These are phyloP conservation scores for Solanum hybrid DNA, from an alignment of 305 asterid genomes.

Conservation along the genomic window DNA sequence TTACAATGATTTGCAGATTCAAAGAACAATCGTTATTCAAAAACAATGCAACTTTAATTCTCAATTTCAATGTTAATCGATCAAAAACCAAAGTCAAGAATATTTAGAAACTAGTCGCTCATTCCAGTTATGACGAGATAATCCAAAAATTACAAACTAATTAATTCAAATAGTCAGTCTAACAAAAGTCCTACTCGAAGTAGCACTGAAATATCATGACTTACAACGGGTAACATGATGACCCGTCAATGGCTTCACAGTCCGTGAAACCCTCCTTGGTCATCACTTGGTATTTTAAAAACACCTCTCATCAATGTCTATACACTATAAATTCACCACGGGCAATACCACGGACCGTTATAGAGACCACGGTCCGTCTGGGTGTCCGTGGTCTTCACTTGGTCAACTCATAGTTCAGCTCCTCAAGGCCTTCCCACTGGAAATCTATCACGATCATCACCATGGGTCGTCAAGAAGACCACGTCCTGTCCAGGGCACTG, in stretches of 20 bases:
- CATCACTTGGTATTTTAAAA: background rate
- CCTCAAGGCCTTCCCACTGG: background rate
- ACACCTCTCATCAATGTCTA: background rate
- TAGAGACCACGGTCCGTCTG: background rate
- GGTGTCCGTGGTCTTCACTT: background rate
- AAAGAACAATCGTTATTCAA: background rate
- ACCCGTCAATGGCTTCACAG: background rate
- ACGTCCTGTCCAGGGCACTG: background rate
- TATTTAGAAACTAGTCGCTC: background rate
- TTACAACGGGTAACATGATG: background rate
- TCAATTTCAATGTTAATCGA: background rate
- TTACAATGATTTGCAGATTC: background rate
- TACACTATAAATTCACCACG: background rate
- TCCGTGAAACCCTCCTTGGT: background rate
- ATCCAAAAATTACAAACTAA: background rate
- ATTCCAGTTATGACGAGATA: background rate
- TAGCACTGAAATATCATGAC: background rate
- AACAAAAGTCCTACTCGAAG: background rate
- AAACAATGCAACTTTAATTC: background rate
- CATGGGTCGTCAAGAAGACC: background rate
- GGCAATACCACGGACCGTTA: background rate
- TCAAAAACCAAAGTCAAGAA: background rate
- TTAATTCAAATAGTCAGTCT: background rate
- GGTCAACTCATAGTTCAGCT: no score
- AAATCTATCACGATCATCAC: background rate